These are phyloP conservation scores for Priceomyces castillae DNA, from an alignment of 805 yeast genomes.

Conservation along the genomic window DNA sequence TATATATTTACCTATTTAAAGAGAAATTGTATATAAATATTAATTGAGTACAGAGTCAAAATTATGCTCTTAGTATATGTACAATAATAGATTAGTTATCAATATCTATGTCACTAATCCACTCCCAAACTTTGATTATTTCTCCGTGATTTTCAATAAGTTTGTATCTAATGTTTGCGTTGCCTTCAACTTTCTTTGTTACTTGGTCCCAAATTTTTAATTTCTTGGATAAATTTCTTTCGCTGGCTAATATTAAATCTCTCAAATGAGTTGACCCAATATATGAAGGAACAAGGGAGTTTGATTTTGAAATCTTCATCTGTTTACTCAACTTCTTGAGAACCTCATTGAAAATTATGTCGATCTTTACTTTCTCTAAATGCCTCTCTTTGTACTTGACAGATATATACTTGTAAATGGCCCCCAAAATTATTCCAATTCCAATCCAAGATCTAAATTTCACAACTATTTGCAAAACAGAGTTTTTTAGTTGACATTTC, in stretches of 20 bases:
- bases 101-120: conserved; percentile 48
- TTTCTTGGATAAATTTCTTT: conserved; percentile 36
- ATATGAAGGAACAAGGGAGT: conserved; percentile 39
- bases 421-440: conserved; percentile 13
- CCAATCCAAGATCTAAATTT: conserved; percentile 22
- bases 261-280: conserved; percentile 72
- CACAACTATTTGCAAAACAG: conserved; percentile 39
- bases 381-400: conserved; percentile 35
- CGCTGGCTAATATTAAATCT: conserved; percentile 53
- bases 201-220: conserved; percentile 60
- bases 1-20: not conserved
- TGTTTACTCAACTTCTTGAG: conserved; percentile 50
- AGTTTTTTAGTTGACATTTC: conserved; percentile 54
- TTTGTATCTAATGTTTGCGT: conserved; percentile 60
- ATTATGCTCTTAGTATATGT: not conserved
- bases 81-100: conserved; percentile 2
- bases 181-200: conserved; percentile 54
- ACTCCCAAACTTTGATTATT: conserved; percentile 83
- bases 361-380: conserved; percentile 40
- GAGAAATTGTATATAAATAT: not conserved
- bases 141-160: conserved; percentile 81
- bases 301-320: conserved; percentile 26
- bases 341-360: conserved; percentile 47
- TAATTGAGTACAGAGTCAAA: not conserved
- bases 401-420: conserved; percentile 16